These are phyloP conservation scores for Wickerhamomyces mucosus DNA, from an alignment of 805 yeast species.

Conservation along the genomic window DNA sequence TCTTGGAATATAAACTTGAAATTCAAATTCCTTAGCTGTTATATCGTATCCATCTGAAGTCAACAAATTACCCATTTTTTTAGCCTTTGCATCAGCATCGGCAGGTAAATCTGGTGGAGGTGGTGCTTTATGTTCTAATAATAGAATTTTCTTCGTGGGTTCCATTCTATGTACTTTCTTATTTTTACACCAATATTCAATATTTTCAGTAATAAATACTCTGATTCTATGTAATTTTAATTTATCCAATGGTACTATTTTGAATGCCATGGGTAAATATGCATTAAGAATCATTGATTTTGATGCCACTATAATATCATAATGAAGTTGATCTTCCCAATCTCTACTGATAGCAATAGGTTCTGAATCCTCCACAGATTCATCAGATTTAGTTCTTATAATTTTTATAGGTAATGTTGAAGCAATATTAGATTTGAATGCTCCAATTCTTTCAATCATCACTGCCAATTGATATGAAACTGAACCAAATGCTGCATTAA, in stretches of 20 bases:
- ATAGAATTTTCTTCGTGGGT: constrained; percentile 71
- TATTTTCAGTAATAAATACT: constrained; percentile 76
- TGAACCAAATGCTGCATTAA: constrained; percentile 70
- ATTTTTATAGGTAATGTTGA: constrained; percentile 58
- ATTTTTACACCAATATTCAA: constrained; percentile 81
- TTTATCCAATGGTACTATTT: constrained; percentile 80
- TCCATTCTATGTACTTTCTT: constrained; percentile 88
- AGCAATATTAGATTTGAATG: constrained; percentile 69
- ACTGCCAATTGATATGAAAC: constrained; percentile 68
- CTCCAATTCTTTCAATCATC: constrained; percentile 63
- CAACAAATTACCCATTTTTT: constrained; percentile 31
- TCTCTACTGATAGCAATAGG: constrained; percentile 85
- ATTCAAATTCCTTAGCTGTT: constrained; percentile 71
- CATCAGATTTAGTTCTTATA: constrained; percentile 69
- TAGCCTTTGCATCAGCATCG: constrained; percentile 27
- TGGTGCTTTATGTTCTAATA: constrained; percentile 73
- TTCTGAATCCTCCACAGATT: constrained; percentile 79
- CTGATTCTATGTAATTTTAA: constrained; percentile 78
- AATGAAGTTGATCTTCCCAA: constrained; percentile 89
- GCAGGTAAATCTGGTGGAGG: constrained; percentile 24
- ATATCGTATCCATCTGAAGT: constrained; percentile 38
- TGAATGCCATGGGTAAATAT: constrained; percentile 73
- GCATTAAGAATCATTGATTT: constrained; percentile 82
- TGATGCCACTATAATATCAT: constrained; percentile 86
- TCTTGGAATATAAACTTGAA: constrained; percentile 79